These are phyloP conservation scores for Arthromyces matolae DNA, from an alignment of 768 basidiomycete species.

Conservation along the genomic window DNA sequence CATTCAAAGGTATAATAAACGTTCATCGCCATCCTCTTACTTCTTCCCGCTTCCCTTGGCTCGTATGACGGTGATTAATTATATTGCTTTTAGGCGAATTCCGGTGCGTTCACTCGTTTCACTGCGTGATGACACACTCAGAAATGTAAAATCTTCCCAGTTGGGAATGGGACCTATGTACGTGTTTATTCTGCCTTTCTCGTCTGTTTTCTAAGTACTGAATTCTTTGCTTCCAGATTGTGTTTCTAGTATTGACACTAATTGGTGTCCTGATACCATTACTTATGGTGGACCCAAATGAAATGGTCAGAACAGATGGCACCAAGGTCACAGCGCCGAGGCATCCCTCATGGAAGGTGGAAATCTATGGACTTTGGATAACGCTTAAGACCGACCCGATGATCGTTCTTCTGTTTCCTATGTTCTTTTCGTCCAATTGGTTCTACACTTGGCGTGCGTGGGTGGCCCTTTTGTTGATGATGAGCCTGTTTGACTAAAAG, in stretches of 20 bases:
- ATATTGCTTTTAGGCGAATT: constrained; percentile 30
- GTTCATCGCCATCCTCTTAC: constrained; percentile 16
- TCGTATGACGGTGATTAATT: constrained; percentile 1
- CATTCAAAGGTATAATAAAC: constrained; percentile 47
- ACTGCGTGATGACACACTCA: background rate
- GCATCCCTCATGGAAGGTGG: constrained; percentile 76
- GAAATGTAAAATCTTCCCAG: constrained; percentile 27
- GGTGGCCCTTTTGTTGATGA: too few relatives aligned
- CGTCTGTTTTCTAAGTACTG: background rate
- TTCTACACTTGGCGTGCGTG: constrained; percentile 83
- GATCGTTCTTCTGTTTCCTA: constrained; percentile 75
- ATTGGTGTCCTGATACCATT: constrained; percentile 66
- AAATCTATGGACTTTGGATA: constrained; percentile 65
- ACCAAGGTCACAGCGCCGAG: constrained; percentile 57
- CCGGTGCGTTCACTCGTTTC: constrained; percentile 28
- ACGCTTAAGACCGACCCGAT: constrained; percentile 67
- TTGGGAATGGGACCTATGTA: constrained; percentile 74
- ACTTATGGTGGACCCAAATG: constrained; percentile 67
- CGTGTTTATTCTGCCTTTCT: constrained; percentile 19
- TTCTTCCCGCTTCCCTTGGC: background rate
- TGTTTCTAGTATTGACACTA: constrained; percentile 67
- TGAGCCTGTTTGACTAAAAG: too few relatives aligned
- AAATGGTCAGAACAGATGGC: constrained; percentile 74
- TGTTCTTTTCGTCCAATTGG: constrained; percentile 84
- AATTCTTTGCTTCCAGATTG: constrained; percentile 48